Conservation (phyloP, 2,329 filamentous ascomycete species). For the Talaromyces sp. region DNA sequence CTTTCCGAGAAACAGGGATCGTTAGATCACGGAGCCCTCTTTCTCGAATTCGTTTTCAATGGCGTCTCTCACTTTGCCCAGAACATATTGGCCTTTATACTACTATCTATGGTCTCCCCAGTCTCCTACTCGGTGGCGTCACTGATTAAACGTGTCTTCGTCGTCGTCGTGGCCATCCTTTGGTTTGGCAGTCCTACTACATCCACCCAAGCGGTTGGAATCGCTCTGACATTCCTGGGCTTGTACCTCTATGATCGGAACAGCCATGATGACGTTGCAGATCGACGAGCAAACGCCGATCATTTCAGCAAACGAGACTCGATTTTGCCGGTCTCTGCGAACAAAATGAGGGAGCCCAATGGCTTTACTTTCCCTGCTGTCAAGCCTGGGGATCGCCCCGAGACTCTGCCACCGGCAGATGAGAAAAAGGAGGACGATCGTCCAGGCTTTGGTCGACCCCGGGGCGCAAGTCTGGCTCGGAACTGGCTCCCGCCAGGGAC, state of each 20-base stretch:
- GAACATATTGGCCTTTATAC: constrained; percentile 88
- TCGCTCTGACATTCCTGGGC: constrained; percentile 82
- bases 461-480: constrained; percentile 33
- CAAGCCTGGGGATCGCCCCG: constrained; percentile 17
- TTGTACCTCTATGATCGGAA: constrained; percentile 95
- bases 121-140: constrained; percentile 97
- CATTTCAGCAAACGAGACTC: constrained; percentile 60
- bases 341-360: constrained; percentile 32
- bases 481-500: constrained; percentile 72
- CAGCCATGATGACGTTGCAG: constrained; percentile 79
- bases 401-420: constrained; percentile 18
- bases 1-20: constrained; percentile 72
- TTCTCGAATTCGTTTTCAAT: constrained; percentile 92
- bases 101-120: constrained; percentile 88
- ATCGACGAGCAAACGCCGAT: constrained; percentile 63
- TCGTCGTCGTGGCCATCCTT: constrained; percentile 88
- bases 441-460: constrained; percentile 36
- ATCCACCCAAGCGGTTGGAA: constrained; percentile 74
- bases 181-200: constrained; percentile 95
- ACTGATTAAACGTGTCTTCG: constrained; percentile 94
- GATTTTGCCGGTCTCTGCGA: constrained; percentile 55
- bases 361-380: constrained; percentile 30
- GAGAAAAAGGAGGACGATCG: constrained; percentile 43
- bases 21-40: constrained; percentile 55
- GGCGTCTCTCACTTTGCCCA: constrained; percentile 95